Evolutionary conservation across 495 filamentous ascomycete genomes (phyloP).

Genomic region (Podospora fimiseda): DNA sequence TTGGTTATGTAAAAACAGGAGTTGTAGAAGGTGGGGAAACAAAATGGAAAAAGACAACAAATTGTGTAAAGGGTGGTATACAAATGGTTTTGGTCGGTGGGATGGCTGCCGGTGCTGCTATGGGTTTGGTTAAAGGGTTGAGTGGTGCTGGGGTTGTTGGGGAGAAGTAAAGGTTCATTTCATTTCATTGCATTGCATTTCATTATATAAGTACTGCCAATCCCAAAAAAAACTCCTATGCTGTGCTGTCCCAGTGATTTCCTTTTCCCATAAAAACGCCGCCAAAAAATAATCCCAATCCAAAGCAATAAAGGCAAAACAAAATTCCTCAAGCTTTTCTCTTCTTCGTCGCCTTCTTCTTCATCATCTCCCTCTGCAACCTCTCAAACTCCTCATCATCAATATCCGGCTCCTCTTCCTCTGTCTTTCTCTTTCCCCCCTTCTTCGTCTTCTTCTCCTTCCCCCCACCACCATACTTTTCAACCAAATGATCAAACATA

Average conservation of each 20-base stretch:
- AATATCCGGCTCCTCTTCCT: slow-evolving; percentile 50
- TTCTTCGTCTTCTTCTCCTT: slow-evolving; percentile 36
- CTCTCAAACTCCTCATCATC: slow-evolving; percentile 64
- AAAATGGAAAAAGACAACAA: slow-evolving; percentile 16
- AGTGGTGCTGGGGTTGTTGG: slow-evolving; percentile 5
- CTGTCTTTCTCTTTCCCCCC: slow-evolving; percentile 43
- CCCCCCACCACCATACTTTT: slow-evolving; percentile 60
- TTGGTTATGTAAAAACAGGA: slow-evolving; percentile 48
- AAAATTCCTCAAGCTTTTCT: slow-evolving; percentile 13
- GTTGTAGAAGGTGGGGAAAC: slow-evolving; percentile 24
- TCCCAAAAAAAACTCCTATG: too few species aligned
- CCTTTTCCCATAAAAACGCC: too few species aligned
- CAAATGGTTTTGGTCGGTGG: slow-evolving; percentile 39
- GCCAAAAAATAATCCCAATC: too few species aligned
- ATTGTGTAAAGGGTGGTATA: slow-evolving; percentile 23
- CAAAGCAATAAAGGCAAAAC: neutral
- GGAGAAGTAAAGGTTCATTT: too few species aligned
- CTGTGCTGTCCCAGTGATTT: too few species aligned
- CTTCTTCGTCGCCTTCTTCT: slow-evolving; percentile 34
- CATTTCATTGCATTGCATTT: too few species aligned
- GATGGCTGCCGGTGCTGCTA: slow-evolving; percentile 38
- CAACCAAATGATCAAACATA: slow-evolving; percentile 64
- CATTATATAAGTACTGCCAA: too few species aligned
- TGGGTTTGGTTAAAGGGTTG: slow-evolving; percentile 35
- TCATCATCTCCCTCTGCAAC: slow-evolving; percentile 28